Evolutionary conservation across 2,329 filamentous ascomycete genomes (phyloP), one percentile per base, ranked within the genome.

Genomic region (Cyanodermella asteris): DNA sequence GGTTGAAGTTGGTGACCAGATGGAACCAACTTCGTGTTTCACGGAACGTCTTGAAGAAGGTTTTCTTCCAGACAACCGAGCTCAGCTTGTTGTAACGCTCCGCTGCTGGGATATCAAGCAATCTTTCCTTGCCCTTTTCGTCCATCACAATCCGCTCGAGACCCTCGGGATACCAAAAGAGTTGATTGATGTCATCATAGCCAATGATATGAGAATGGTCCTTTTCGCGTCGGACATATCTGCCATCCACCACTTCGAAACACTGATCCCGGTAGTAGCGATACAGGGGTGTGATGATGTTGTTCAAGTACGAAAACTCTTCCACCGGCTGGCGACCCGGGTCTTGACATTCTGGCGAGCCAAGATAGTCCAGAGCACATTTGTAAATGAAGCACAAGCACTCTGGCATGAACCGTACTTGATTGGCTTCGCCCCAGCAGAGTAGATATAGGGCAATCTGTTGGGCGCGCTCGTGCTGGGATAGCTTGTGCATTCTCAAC

Each of bases 31-130:
- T 94, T 27, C 87, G 73, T 5, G 80, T 84, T 50, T 97, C 87
- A 51, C 77, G 87, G 63, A 93, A 97, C 0, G 87, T 97, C 64
- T 97, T 97, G 69, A 97, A 97, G 55, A 97, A 97, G 4, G 76
- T 81, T 56, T 97, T 97, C 53, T 93, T 93, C 87, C 87, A 97
- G 39, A 76, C 62, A 9, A 97, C 78, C 7, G 94, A 84, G 49
- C 82, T 78, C 13, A 97, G 62, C 50, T 91, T 91, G 28, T 75
- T 54, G 51, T 78, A 97, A 27, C 87, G 72, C 53, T 94, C 80
- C 4, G 74, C 72, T 0, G 81, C 75, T 2, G 81, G 77, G 3
- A 94, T 59, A 45, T 97, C 87, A 23, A 94, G 76, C 12, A 97
- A 56, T 32, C 84, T 80, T 7, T 9, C 25, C 14, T 27, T 24